Conservation (phyloP, 202 grass and related monocot genomes). For the Carex arenaria region DNA sequence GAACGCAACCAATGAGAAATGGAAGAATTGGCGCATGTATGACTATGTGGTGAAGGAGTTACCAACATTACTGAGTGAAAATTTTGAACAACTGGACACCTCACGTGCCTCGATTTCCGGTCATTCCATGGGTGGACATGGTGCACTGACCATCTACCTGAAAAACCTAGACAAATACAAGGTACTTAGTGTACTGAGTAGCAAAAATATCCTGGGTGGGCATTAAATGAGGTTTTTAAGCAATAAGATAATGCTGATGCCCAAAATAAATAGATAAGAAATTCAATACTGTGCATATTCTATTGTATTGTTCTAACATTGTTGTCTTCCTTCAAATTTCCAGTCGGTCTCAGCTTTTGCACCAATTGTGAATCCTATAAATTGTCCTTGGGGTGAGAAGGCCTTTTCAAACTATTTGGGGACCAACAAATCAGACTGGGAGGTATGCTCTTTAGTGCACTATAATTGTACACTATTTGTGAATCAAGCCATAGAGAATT, state of each 20-base stretch:
- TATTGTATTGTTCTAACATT: background rate
- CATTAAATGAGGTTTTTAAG: background rate
- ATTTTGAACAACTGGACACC: slow-evolving; percentile 79
- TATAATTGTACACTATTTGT: background rate
- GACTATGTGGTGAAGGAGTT: slow-evolving; percentile 88
- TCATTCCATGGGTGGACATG: slow-evolving; percentile 97
- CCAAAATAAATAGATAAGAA: background rate
- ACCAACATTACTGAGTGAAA: slow-evolving; percentile 57
- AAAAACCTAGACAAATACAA: slow-evolving; percentile 95
- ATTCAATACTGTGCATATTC: background rate
- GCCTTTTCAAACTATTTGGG: slow-evolving; percentile 98
- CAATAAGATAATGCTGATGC: background rate
- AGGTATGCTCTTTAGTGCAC: slow-evolving; percentile 35
- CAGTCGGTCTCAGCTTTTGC: slow-evolving; percentile 91
- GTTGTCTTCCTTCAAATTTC: slow-evolving; percentile 19
- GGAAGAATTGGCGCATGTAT: slow-evolving; percentile 99
- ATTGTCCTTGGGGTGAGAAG: slow-evolving; percentile 91
- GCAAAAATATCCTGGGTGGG: background rate
- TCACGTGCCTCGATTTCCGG: slow-evolving; percentile 78
- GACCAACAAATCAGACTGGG: slow-evolving; percentile 64
- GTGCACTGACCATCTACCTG: slow-evolving; percentile 82
- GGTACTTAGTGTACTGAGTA: slow-evolving; percentile 38
- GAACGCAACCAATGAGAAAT: slow-evolving; percentile 79
- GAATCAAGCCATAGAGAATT: background rate
- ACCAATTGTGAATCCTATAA: slow-evolving; percentile 76